phyloP scores from a whole-genome alignment of 2,329 filamentous ascomycete genomes.

The Dactylellina drechsleri region DNA sequence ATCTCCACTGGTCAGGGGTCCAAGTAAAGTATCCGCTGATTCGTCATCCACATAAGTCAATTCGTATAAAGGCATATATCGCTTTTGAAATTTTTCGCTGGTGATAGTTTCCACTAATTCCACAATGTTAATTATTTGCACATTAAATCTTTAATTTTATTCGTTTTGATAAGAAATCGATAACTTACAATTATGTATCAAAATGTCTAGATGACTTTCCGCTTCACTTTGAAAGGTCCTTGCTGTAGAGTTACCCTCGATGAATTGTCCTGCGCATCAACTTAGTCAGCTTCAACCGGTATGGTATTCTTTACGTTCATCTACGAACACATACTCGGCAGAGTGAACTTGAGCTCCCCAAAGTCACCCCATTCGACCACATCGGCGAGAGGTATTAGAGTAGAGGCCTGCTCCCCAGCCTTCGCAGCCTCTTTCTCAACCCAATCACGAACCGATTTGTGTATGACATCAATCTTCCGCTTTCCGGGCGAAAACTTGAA shows the following conservation, averaged over 20 bases:
- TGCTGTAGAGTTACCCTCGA: constrained; percentile 16
- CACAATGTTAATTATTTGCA: no score
- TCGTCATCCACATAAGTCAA: not conserved
- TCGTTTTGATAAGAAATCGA: not conserved
- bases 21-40: not conserved
- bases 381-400: not conserved
- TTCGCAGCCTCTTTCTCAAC: constrained; percentile 31
- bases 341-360: constrained; percentile 29
- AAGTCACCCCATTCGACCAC: constrained; percentile 17
- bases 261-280: constrained; percentile 1
- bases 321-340: constrained; percentile 22
- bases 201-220: constrained; percentile 14
- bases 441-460: constrained; percentile 47
- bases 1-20: not conserved
- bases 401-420: constrained; percentile 1
- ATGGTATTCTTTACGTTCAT: no score
- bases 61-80: not conserved
- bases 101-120: not conserved
- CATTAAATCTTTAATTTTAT: no score
- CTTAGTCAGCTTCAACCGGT: no score
- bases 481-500: constrained; percentile 35
- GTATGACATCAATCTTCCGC: constrained; percentile 23
- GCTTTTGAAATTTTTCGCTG: not conserved
- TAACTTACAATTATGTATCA: constrained; percentile 28
- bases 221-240: constrained; percentile 12